Evolutionary conservation across 202 grass and related monocot species (phyloP).

Genomic region (Digitaria exilis): DNA sequence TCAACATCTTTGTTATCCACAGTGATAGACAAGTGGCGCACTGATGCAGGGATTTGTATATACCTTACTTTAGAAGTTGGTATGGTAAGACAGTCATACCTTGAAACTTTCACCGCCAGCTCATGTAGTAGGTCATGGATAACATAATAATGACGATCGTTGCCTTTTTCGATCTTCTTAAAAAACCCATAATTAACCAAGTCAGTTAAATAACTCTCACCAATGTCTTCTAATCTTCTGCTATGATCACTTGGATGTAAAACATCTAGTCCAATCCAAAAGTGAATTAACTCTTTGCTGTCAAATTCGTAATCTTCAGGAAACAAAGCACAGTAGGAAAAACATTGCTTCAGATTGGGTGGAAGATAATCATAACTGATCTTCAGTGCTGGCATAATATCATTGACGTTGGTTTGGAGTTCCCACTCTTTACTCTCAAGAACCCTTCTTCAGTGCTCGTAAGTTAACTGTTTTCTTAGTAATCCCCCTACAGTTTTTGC

Average conservation of each 20-base stretch:
- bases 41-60: not conserved
- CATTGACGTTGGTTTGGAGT: not conserved
- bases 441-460: not conserved
- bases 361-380: conserved; percentile 39
- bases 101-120: not conserved
- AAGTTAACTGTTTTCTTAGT: not conserved
- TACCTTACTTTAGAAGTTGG: not conserved
- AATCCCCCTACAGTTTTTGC: not conserved
- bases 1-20: not conserved
- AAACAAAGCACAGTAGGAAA: conserved; percentile 31
- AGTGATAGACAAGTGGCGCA: not conserved
- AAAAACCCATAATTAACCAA: not conserved
- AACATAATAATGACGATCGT: not conserved
- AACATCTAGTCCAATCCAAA: conserved; percentile 35
- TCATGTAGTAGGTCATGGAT: not conserved
- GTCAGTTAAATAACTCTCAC: not conserved
- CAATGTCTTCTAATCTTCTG: conserved; percentile 9
- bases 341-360: conserved; percentile 3
- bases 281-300: not conserved
- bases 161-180: not conserved
- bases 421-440: not conserved
- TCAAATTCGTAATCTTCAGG: conserved; percentile 28
- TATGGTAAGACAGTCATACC: not conserved
- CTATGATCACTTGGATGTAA: not conserved
- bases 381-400: conserved; percentile 24